Percentiles rank a stretch among this genome's conserved stretches.
Evolutionary conservation across 495 filamentous ascomycete genomes (phyloP).

Genomic region (Cenococcum geophilum): DNA sequence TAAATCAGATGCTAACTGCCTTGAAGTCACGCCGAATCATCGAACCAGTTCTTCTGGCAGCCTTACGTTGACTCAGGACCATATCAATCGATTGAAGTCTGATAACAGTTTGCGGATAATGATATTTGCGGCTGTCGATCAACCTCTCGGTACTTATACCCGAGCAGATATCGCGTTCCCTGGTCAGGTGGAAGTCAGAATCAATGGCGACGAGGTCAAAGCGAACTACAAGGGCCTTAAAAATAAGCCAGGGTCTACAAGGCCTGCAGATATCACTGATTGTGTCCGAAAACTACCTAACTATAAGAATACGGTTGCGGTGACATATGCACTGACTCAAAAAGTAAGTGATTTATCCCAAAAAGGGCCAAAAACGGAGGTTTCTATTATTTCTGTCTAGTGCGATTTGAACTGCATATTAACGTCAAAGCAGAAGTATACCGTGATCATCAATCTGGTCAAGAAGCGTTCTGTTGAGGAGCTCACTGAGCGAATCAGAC

Average conservation of each 20-base stretch:
- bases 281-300: slow-evolving; percentile 61
- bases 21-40: slow-evolving; percentile 41
- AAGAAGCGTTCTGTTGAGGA: slow-evolving; percentile 62
- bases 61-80: slow-evolving; percentile 48
- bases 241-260: slow-evolving; percentile 88
- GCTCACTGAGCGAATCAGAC: slow-evolving; percentile 61
- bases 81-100: slow-evolving; percentile 45
- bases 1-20: not conserved
- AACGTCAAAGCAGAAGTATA: slow-evolving; percentile 58
- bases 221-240: slow-evolving; percentile 88
- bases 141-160: slow-evolving; percentile 49
- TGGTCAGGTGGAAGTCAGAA: slow-evolving; percentile 82
- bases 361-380: not conserved
- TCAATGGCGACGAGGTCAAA: slow-evolving; percentile 81
- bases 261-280: slow-evolving; percentile 82
- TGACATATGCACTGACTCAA: slow-evolving; percentile 87
- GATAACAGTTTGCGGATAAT: slow-evolving; percentile 60
- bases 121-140: slow-evolving; percentile 68
- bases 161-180: slow-evolving; percentile 78
- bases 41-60: slow-evolving; percentile 49
- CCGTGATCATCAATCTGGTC: slow-evolving; percentile 66
- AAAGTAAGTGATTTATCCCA: slow-evolving; percentile 50
- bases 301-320: slow-evolving; percentile 68
- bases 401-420: not conserved
- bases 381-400: slow-evolving; percentile 10